Conservation (phyloP, 768 basidiomycete genomes). For the Leccinum incarnatum region DNA sequence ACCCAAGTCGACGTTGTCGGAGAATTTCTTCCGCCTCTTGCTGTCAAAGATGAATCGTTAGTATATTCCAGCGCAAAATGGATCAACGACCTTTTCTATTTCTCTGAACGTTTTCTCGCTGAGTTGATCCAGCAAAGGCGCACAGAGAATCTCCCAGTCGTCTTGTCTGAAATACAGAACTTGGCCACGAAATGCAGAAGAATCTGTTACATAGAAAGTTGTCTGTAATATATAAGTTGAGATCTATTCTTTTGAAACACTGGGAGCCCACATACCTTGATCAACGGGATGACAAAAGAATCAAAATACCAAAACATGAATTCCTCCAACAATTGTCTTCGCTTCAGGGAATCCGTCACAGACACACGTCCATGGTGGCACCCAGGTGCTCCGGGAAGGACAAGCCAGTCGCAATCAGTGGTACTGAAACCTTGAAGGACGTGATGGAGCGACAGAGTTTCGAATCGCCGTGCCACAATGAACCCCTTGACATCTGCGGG, state of each 20-base stretch:
- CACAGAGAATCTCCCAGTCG: conserved; percentile 84
- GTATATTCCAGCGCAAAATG: not conserved
- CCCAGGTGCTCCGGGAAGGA: conserved; percentile 38
- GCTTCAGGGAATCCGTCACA: conserved; percentile 68
- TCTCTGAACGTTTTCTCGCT: conserved; percentile 66
- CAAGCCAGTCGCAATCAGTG: conserved; percentile 78
- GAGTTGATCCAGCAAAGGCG: conserved; percentile 77
- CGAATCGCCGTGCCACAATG: conserved; percentile 74
- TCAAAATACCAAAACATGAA: conserved; percentile 96
- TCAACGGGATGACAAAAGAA: conserved; percentile 72
- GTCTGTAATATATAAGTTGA: conserved; percentile 48
- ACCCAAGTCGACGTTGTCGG: conserved; percentile 72
- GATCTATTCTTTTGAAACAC: not conserved
- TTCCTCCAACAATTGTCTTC: conserved; percentile 79
- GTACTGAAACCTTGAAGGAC: conserved; percentile 75
- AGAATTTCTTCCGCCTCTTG: conserved; percentile 62
- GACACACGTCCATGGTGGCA: conserved; percentile 48
- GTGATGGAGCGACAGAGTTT: conserved; percentile 72
- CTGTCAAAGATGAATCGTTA: conserved; percentile 35
- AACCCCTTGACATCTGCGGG: conserved; percentile 68
- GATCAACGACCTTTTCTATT: conserved; percentile 56
- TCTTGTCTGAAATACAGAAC: conserved; percentile 93
- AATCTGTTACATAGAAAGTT: conserved; percentile 92
- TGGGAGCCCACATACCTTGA: conserved; percentile 54
- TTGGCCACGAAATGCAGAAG: conserved; percentile 77